These are phyloP conservation scores for Diaporthe humulicola DNA, from an alignment of 2,329 filamentous ascomycete species.

Conservation along the genomic window DNA sequence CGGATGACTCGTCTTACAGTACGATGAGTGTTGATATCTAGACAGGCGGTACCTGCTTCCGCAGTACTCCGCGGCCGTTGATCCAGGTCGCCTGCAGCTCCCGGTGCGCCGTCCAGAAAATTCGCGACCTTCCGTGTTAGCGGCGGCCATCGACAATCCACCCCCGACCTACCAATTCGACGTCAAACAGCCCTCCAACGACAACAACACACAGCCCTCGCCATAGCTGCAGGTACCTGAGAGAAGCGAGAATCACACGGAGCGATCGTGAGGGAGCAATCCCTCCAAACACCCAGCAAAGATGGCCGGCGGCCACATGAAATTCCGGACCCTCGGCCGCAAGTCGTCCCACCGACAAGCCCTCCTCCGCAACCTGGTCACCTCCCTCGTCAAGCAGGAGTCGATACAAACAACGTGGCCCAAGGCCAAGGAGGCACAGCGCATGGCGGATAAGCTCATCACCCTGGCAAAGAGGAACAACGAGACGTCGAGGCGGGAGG, in stretches of 20 bases:
- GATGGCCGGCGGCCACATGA: constrained; percentile 90
- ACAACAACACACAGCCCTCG: not conserved
- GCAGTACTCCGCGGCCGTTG: not conserved
- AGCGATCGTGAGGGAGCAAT: not conserved
- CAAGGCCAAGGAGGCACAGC: constrained; percentile 97
- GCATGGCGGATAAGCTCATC: constrained; percentile 93
- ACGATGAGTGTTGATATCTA: not conserved
- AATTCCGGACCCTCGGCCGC: constrained; percentile 90
- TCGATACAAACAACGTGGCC: constrained; percentile 94
- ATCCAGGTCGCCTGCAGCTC: constrained; percentile 17
- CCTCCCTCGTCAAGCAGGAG: constrained; percentile 93
- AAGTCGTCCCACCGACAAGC: constrained; percentile 90
- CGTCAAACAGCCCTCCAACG: not conserved
- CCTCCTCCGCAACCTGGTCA: constrained; percentile 94
- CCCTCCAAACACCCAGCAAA: constrained; percentile 38
- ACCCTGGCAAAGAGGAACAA: constrained; percentile 95
- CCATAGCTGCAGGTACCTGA: not conserved
- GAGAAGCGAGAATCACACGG: not conserved
- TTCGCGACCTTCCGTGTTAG: constrained; percentile 25
- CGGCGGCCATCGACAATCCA: constrained; percentile 23
- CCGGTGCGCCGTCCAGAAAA: constrained; percentile 35
- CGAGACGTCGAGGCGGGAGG: constrained; percentile 80
- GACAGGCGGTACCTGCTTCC: not conserved
- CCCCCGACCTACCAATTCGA: not conserved
- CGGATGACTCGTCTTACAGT: too few species aligned